Evolutionary conservation across 192 early-diverging fungal genomes (phyloP), one percentile per base, ranked within the genome.

Genomic region (Backusella macrospora): DNA sequence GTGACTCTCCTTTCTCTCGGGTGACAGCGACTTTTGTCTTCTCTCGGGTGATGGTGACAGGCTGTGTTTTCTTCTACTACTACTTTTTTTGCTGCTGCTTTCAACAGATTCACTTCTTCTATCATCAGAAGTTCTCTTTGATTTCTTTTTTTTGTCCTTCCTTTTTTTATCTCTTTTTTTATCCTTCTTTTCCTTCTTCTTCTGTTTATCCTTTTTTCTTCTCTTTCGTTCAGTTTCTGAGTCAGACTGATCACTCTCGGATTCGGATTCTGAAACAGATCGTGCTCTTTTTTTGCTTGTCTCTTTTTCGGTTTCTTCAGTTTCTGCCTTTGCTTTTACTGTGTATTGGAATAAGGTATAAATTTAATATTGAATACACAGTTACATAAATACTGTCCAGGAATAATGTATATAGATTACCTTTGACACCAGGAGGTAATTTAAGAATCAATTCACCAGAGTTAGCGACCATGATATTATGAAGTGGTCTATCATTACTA

Each of bases 361-460:
- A 34, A 34, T 34, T 34, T 2, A 49, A 55, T 63, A 16, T 18
- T n/a, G n/a, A n/a, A 15, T 34, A 39, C 5, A 38, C 7, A 18
- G 0, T 29, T 59, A n/a, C 2, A 34, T 34, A 34, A 1, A 34
- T 34, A 34, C 2, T 34, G 16, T 29, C 9, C 2, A 29, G 21
- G 1, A 40, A 62, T 13, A 72, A 38, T n/a, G 9, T 13, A 47
- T 34, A 68, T 13, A 37, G 1, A 21, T 55, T 77, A 80, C 81
- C n/a, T 73, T 77, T 77, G 5, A 80, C 52, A 37, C 82, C 80
- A 12, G 84, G 81, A 26, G 86, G 86, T 14, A 89, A 73, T 67
- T 77, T 78, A 12, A 91, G 82, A 10, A 92, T 90, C 67, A 99
- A 85, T 74, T 97, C 94, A 23, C 97, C 97, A 65, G 89, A 95